These are phyloP conservation scores for Balansia obtecta DNA, from an alignment of 2,329 filamentous ascomycete species.

Conservation along the genomic window DNA sequence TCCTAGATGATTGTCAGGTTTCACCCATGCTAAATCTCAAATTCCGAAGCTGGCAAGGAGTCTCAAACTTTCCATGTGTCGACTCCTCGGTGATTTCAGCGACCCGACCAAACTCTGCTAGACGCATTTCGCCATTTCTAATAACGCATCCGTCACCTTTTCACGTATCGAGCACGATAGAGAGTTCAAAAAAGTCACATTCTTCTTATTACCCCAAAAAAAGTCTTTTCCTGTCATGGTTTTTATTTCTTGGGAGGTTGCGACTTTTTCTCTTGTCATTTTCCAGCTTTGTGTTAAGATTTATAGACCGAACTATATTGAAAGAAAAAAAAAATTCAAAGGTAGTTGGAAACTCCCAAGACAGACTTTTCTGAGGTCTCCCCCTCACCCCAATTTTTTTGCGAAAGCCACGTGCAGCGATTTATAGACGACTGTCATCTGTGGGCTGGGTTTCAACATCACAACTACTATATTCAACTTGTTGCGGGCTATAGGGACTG, in stretches of 20 bases:
- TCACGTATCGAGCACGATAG: not conserved
- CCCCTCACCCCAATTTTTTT: not conserved
- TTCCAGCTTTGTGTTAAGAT: not conserved
- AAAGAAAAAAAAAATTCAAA: not conserved
- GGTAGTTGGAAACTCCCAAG: not conserved
- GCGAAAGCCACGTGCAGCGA: not conserved
- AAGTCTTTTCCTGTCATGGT: not conserved
- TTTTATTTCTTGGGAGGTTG: not conserved
- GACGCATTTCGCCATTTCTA: not conserved
- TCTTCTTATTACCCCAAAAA: not conserved
- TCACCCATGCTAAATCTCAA: not conserved
- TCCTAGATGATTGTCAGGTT: not conserved
- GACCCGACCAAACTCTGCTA: not conserved
- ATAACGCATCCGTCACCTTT: not conserved
- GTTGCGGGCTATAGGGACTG: not conserved
- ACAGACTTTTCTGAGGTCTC: not conserved
- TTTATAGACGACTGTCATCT: not conserved
- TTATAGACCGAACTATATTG: constrained; percentile 3
- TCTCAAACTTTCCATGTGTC: not conserved
- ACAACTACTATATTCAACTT: not conserved
- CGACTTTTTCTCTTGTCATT: not conserved
- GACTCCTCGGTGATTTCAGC: not conserved
- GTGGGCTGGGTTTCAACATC: not conserved
- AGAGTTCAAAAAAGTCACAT: not conserved
- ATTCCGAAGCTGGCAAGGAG: not conserved